Percentiles rank a stretch among this genome's conserved stretches.
Evolutionary conservation across 495 filamentous ascomycete genomes (phyloP).

Genomic region (Peziza echinospora): DNA sequence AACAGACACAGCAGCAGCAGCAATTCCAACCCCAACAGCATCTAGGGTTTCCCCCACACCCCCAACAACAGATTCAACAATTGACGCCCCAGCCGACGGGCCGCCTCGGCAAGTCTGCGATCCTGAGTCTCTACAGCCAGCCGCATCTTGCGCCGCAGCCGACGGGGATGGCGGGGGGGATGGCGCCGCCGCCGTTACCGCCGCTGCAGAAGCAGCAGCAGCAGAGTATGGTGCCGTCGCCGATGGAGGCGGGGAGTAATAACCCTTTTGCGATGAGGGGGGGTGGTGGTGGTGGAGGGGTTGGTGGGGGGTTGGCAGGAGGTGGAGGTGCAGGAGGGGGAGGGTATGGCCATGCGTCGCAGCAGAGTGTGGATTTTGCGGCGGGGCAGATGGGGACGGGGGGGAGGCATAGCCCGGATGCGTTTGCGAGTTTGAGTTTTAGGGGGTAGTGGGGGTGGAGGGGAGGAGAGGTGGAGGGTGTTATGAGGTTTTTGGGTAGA

Average conservation of each 20-base stretch:
- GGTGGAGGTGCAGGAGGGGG: conserved; percentile 9
- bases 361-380: conserved; percentile 72
- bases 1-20: neutral
- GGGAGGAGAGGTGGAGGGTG: neutral
- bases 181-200: conserved; percentile 17
- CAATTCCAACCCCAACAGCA: conserved; percentile 5
- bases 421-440: conserved; percentile 75
- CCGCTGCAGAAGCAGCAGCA: conserved; percentile 12
- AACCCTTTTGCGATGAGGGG: conserved; percentile 19
- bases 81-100: conserved; percentile 17
- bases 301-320: conserved; percentile 2
- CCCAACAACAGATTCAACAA: conserved; percentile 19
- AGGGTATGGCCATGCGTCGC: conserved; percentile 43
- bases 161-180: no score
- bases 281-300: conserved; percentile 4
- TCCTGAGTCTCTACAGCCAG: conserved; percentile 70
- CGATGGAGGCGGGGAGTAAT: conserved; percentile 14
- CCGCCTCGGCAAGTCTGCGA: conserved; percentile 54
- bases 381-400: conserved; percentile 41
- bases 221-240: neutral
- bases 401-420: conserved; percentile 84
- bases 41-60: no score
- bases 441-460: neutral
- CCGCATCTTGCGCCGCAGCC: conserved; percentile 43
- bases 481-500: no score